A percentile compares a stretch with the other conserved stretches of the same genome.
Evolutionary conservation across 2,329 filamentous ascomycete genomes (phyloP).

Genomic region (Endothia cerciana): DNA sequence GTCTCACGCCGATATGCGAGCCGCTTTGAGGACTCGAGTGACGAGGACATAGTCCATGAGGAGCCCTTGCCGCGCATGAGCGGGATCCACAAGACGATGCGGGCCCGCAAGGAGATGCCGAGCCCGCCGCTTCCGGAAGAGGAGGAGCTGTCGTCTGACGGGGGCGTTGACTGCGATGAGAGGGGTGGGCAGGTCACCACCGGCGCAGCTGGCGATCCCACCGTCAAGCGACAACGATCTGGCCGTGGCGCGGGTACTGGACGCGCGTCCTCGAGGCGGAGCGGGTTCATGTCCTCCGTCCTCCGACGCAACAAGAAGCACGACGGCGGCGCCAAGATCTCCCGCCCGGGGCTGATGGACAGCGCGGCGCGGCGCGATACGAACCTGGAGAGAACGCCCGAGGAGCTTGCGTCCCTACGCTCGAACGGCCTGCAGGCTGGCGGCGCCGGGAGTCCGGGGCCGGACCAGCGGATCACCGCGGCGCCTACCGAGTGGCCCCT

Average conservation of each 20-base stretch:
- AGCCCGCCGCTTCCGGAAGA: slow-evolving; percentile 49
- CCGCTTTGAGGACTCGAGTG: slow-evolving; percentile 66
- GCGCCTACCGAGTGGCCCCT: background rate
- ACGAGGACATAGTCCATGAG: slow-evolving; percentile 52
- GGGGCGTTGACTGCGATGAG: slow-evolving; percentile 50
- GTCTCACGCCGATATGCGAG: slow-evolving; percentile 46
- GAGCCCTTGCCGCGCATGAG: slow-evolving; percentile 34
- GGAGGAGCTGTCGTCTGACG: slow-evolving; percentile 57
- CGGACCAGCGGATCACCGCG: too few relatives aligned
- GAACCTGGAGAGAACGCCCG: slow-evolving; percentile 60
- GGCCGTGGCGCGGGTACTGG: slow-evolving; percentile 39
- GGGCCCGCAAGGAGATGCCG: slow-evolving; percentile 4
- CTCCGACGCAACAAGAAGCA: slow-evolving; percentile 66
- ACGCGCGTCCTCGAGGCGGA: slow-evolving; percentile 35
- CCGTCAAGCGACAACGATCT: slow-evolving; percentile 47
- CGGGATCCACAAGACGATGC: background rate
- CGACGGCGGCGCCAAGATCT: slow-evolving; percentile 54
- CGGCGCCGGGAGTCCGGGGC: slow-evolving; percentile 41
- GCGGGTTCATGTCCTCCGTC: slow-evolving; percentile 59
- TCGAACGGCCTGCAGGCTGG: slow-evolving; percentile 39
- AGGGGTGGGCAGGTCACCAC: background rate
- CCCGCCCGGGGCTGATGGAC: slow-evolving; percentile 56
- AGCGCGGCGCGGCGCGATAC: slow-evolving; percentile 66
- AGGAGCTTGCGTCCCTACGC: slow-evolving; percentile 54
- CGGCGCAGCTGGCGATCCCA: slow-evolving; percentile 24